Conservation (phyloP, 352 stramenopile species). For the Globisporangium perplexum region DNA sequence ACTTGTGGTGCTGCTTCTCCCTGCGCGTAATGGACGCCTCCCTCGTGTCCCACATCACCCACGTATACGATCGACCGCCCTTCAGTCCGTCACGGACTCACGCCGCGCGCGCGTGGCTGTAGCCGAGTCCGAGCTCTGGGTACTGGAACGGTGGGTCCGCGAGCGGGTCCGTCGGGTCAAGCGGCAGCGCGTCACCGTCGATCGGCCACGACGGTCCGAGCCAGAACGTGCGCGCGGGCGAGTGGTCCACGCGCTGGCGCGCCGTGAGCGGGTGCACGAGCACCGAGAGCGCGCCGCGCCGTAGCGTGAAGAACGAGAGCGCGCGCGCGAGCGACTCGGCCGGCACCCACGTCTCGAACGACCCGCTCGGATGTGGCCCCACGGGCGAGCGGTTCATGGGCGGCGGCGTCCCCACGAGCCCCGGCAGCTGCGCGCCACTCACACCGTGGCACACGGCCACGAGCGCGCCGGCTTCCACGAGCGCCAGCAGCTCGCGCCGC, state of each 20-base stretch:
- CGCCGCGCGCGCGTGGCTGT: slow-evolving; percentile 22
- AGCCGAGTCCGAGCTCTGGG: slow-evolving; percentile 50
- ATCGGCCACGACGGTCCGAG: slow-evolving; percentile 36
- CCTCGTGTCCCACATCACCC: too few relatives aligned
- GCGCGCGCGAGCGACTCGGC: slow-evolving; percentile 48
- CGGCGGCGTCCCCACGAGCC: slow-evolving; percentile 20
- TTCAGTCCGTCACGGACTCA: too few relatives aligned
- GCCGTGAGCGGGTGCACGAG: slow-evolving; percentile 62
- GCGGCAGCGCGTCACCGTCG: slow-evolving; percentile 27
- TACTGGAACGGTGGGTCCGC: slow-evolving; percentile 37
- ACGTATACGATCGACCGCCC: too few relatives aligned
- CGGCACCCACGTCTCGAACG: slow-evolving; percentile 68
- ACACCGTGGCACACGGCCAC: slow-evolving; percentile 55
- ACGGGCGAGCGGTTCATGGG: slow-evolving; percentile 53
- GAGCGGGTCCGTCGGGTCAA: slow-evolving; percentile 17
- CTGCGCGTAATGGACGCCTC: too few relatives aligned
- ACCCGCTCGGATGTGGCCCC: slow-evolving; percentile 54
- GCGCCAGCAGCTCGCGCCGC: slow-evolving; percentile 37
- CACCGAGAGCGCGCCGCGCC: slow-evolving; percentile 52
- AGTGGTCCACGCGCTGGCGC: slow-evolving; percentile 50
- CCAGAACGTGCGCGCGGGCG: slow-evolving; percentile 42
- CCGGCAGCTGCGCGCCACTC: slow-evolving; percentile 26
- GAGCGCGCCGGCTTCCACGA: slow-evolving; percentile 40
- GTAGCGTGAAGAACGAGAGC: slow-evolving; percentile 60
- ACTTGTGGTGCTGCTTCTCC: too few relatives aligned